Conservation (phyloP, 495 filamentous ascomycete species). For the Penicillium verhagenii region DNA sequence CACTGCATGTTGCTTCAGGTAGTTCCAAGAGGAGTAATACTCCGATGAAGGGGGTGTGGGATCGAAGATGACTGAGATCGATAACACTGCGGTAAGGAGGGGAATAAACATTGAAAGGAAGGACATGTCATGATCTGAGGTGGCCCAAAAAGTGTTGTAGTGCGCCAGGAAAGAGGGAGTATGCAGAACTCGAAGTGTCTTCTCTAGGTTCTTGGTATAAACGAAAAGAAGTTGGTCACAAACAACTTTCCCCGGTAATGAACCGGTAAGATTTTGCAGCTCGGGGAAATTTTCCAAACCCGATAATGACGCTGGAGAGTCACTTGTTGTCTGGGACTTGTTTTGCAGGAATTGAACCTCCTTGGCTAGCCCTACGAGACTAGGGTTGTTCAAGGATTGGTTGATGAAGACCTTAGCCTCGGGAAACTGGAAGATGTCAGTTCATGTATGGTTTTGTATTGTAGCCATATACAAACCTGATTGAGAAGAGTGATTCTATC, state of each 20-base stretch:
- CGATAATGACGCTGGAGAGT: slow-evolving; percentile 19
- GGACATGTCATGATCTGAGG: slow-evolving; percentile 5
- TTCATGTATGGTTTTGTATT: neutral
- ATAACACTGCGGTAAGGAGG: slow-evolving; percentile 21
- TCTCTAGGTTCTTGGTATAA: slow-evolving; percentile 27
- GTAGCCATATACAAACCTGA: slow-evolving; percentile 12
- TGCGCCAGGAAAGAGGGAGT: slow-evolving; percentile 23
- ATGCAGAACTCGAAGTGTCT: slow-evolving; percentile 24
- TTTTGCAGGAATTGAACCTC: slow-evolving; percentile 31
- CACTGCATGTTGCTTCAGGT: slow-evolving; percentile 27
- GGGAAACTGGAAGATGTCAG: slow-evolving; percentile 16
- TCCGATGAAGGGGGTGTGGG: slow-evolving; percentile 31
- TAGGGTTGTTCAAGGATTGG: slow-evolving; percentile 16
- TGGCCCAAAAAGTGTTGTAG: slow-evolving; percentile 22
- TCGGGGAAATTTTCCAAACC: slow-evolving; percentile 17
- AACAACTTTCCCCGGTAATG: slow-evolving; percentile 19
- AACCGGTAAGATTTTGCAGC: slow-evolving; percentile 10
- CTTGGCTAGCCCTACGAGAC: slow-evolving; percentile 21
- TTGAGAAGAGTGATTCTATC: slow-evolving; percentile 22
- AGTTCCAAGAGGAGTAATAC: slow-evolving; percentile 34
- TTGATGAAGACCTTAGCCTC: slow-evolving; percentile 27
- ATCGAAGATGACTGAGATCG: slow-evolving; percentile 15
- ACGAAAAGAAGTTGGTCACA: slow-evolving; percentile 23
- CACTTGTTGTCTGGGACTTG: slow-evolving; percentile 10
- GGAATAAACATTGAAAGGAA: slow-evolving; percentile 15